A percentile compares a stretch with the other conserved stretches of the same genome.
These are phyloP conservation scores for Elsinoe perseae DNA, from an alignment of 2,329 filamentous ascomycete species.

Conservation along the genomic window DNA sequence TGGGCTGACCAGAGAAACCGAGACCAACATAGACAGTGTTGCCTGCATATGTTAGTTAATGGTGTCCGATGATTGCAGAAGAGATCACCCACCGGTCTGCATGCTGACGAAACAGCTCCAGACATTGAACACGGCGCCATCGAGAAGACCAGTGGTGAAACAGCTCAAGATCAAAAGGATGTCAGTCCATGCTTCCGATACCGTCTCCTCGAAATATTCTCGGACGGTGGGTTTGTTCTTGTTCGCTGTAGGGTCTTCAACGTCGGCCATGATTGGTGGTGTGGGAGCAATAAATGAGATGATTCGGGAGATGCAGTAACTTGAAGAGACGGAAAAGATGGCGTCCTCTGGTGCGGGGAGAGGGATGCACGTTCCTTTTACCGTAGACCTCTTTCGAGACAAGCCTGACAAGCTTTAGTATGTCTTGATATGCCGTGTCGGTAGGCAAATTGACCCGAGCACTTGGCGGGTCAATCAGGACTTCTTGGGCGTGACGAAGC, in stretches of 20 bases:
- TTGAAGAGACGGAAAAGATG: background rate
- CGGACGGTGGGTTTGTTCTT: constrained; percentile 12
- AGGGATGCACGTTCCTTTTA: background rate
- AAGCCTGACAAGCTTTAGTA: constrained; percentile 1
- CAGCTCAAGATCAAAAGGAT: constrained; percentile 64
- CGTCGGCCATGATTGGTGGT: constrained; percentile 5
- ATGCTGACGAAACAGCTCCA: constrained; percentile 78
- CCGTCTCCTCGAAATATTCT: constrained; percentile 38
- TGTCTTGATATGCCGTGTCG: background rate
- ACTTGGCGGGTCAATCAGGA: background rate
- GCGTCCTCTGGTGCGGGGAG: background rate
- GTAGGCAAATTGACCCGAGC: background rate
- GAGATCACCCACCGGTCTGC: constrained; percentile 57
- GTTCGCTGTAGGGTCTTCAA: background rate
- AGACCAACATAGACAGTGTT: constrained; percentile 76
- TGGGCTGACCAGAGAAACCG: constrained; percentile 54
- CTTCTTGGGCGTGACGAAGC: background rate
- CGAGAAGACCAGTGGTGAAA: constrained; percentile 67
- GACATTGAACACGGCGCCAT: constrained; percentile 66
- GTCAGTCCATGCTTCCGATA: constrained; percentile 58
- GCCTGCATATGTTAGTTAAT: constrained; percentile 27
- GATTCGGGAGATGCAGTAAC: background rate
- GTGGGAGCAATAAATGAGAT: constrained; percentile 11
- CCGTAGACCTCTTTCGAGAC: background rate
- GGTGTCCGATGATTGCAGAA: background rate